Conservation (phyloP, 768 basidiomycete genomes). For the Auricularia cornea region DNA sequence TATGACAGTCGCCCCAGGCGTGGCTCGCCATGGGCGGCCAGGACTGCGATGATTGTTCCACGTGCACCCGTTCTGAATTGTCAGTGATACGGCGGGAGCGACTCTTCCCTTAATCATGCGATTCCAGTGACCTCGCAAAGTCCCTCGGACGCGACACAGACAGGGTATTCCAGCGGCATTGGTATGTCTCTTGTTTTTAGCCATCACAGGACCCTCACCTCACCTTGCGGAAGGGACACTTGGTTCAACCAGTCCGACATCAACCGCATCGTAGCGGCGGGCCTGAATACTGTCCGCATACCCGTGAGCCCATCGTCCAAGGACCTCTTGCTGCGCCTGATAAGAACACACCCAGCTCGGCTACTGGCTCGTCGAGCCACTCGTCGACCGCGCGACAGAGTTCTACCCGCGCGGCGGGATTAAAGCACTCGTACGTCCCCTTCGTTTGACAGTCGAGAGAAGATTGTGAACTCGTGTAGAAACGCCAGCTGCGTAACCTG, state of each 20-base stretch:
- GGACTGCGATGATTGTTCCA: conserved; percentile 46
- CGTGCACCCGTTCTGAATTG: conserved; percentile 65
- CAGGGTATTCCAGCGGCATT: conserved; percentile 50
- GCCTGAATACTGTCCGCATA: conserved; percentile 70
- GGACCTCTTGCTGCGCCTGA: no score
- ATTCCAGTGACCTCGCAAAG: conserved; percentile 45
- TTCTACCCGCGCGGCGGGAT: conserved; percentile 66
- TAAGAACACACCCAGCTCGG: no score
- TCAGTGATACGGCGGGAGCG: conserved; percentile 21
- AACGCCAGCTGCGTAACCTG: conserved; percentile 53
- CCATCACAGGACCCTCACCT: neutral
- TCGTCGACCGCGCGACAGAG: conserved; percentile 56
- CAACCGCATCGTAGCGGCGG: conserved; percentile 37
- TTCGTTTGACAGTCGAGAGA: neutral
- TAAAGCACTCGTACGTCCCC: conserved; percentile 42
- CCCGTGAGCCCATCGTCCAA: conserved; percentile 39
- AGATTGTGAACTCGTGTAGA: conserved; percentile 28
- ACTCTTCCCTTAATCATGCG: neutral
- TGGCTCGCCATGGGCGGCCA: conserved; percentile 72
- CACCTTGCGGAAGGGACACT: conserved; percentile 35
- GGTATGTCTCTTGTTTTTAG: conserved; percentile 28
- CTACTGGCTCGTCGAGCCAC: conserved; percentile 71
- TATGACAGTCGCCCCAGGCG: conserved; percentile 28
- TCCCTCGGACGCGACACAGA: conserved; percentile 55
- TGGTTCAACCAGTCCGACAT: conserved; percentile 69